Base-by-base conservation (phyloP, 2,329 filamentous ascomycete genomes). In the Diaporthe helianthi region DNA sequence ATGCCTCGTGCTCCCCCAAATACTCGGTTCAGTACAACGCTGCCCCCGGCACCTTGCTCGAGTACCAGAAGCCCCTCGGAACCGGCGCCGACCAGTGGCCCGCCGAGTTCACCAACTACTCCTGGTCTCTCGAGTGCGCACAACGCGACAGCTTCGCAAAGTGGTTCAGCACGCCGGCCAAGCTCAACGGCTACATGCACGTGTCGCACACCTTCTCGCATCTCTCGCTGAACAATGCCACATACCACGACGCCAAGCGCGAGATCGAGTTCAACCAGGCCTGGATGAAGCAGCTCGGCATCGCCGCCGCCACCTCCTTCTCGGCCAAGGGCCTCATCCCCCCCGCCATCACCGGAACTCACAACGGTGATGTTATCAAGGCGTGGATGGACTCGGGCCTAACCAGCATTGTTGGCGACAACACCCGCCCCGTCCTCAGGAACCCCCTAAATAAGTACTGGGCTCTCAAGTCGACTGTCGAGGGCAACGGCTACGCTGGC, bases 121-220 rank as follows among this genome's bases (percentile, higher is more conserved):
- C 22, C 1, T 58, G 54, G 54, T 44, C 54, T 5, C 54, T 44
- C 2, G 19, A 15, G 22, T 58, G 54, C 17, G 36, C 54, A 22
- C 36, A 58, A 15, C 54, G 54, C 36, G 54, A 58, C 54, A 2
- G 8, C 36, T 58, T 58, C 36, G 54, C 54, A 15, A 58, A 29
- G 36, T 58, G 54, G 54, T 58, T 58, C 54, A 26, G 4, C 54
- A 44, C 36, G 22, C 36, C 54, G 7, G 24, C 36, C 54, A 58
- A 41, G 54, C 36, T 58, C 36, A 58, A 58, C 54, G 36, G 22
- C n/a, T 58, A 44, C 19, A 58, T 58, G 54, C 54, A 58, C 36
- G n/a, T 58, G 54, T 58, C 54, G 24, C 54, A 58, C 54, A 58
- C 54, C 6, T 58, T 58, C 54, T 58, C 54, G 36, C 54, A 58